phyloP scores from a whole-genome alignment of 176 grass and related monocot genomes.

The Oryza longistaminata region DNA sequence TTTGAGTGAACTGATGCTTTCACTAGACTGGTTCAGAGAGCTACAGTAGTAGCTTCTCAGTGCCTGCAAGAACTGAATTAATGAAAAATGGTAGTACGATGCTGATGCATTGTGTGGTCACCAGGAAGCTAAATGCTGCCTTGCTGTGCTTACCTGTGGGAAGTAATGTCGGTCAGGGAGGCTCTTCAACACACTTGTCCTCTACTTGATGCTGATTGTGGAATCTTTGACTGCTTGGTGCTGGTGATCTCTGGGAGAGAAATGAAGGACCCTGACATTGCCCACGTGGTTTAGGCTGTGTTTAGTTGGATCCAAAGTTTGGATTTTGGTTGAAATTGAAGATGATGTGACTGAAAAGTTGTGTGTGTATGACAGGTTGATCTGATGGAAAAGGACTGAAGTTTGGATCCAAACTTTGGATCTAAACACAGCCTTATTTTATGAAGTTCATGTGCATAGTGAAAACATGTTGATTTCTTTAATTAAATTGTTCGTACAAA shows the following conservation, averaged over 20 bases:
- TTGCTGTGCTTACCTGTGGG: not conserved
- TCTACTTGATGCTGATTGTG: constrained; percentile 4
- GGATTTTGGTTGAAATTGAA: too few species aligned
- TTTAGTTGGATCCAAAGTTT: too few species aligned
- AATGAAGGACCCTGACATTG: constrained; percentile 20
- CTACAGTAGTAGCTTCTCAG: not conserved
- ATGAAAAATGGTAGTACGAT: not conserved
- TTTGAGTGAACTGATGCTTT: constrained; percentile 15
- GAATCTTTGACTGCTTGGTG: constrained; percentile 45
- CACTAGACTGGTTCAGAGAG: not conserved
- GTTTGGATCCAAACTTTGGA: too few species aligned
- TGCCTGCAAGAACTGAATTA: not conserved
- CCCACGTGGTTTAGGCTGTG: constrained; percentile 19
- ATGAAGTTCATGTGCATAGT: not conserved
- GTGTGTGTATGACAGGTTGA: too few species aligned
- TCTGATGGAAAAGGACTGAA: too few species aligned
- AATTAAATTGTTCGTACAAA: not conserved
- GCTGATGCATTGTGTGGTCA: constrained; percentile 30
- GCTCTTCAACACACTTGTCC: constrained; percentile 8
- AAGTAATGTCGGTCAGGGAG: constrained; percentile 17
- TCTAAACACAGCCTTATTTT: too few species aligned
- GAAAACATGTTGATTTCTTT: not conserved
- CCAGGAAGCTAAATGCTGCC: constrained; percentile 32
- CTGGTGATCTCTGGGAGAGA: not conserved
- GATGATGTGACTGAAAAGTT: too few species aligned